Conservation (phyloP, 148 eudicot genomes). For the Nepenthes gracilis region DNA sequence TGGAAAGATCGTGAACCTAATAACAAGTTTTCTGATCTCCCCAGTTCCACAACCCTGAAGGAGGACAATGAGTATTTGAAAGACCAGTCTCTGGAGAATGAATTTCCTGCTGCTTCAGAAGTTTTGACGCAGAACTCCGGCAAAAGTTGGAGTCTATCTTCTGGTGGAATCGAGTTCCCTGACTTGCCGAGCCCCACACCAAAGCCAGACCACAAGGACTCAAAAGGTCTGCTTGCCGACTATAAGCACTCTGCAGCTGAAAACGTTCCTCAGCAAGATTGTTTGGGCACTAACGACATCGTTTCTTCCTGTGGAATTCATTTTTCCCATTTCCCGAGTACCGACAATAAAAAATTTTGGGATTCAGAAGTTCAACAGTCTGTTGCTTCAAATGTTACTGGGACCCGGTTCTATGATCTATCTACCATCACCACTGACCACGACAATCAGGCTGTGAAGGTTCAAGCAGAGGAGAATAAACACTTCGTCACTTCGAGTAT, state of each 20-base stretch:
- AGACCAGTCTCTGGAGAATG: slow-evolving; percentile 4
- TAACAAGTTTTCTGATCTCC: slow-evolving; percentile 12
- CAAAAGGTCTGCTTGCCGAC: too few species aligned
- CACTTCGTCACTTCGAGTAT: slow-evolving; percentile 15
- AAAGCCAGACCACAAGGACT: too few species aligned
- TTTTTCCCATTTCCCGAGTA: too few species aligned
- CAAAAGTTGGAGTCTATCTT: too few species aligned
- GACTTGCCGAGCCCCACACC: too few species aligned
- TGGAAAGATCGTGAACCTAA: slow-evolving; percentile 15
- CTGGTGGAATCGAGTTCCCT: too few species aligned
- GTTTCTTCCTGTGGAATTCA: too few species aligned
- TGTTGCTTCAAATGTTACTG: slow-evolving; percentile 17
- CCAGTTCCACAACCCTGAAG: slow-evolving; percentile 10
- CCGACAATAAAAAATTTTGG: too few species aligned
- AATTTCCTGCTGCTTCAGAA: slow-evolving; percentile 3
- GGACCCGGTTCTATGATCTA: slow-evolving; percentile 15
- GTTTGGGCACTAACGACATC: too few species aligned
- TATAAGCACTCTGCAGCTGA: too few species aligned
- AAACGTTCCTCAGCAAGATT: too few species aligned
- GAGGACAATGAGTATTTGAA: slow-evolving; percentile 12
- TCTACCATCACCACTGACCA: slow-evolving; percentile 28
- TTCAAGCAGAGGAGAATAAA: slow-evolving; percentile 17
- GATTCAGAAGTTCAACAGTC: slow-evolving; percentile 18
- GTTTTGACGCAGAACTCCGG: too few species aligned
- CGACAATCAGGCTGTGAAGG: slow-evolving; percentile 15